These are phyloP conservation scores for Globisporangium heterothallicum DNA, from an alignment of 352 stramenopile genomes.

Conservation along the genomic window DNA sequence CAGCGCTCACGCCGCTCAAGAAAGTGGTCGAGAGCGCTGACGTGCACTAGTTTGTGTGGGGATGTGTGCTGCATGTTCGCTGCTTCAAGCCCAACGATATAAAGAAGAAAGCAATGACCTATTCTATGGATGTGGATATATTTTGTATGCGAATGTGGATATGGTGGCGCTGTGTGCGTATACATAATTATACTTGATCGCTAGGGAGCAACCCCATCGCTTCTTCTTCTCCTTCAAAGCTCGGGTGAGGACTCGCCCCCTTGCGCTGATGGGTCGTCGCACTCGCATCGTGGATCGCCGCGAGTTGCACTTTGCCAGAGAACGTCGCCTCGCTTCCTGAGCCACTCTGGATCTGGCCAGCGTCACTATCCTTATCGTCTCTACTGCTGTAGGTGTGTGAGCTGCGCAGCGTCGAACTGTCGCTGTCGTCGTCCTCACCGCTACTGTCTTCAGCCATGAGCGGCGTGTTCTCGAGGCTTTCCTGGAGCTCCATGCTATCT, in stretches of 20 bases:
- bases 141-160: constrained; percentile 1
- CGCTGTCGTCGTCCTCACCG: constrained; percentile 8
- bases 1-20: constrained; percentile 61
- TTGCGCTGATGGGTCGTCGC: constrained; percentile 17
- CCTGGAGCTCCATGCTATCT: constrained; percentile 37
- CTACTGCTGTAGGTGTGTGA: too few species aligned
- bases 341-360: background rate
- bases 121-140: constrained; percentile 8
- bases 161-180: background rate
- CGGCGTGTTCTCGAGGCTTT: constrained; percentile 44
- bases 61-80: background rate
- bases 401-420: too few species aligned
- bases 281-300: background rate
- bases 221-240: constrained; percentile 17
- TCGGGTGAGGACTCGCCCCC: constrained; percentile 10
- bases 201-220: constrained; percentile 5
- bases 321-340: constrained; percentile 7
- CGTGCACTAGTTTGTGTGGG: constrained; percentile 33
- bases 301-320: constrained; percentile 1
- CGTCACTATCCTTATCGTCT: background rate
- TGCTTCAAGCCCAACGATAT: too few species aligned
- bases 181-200: constrained; percentile 3
- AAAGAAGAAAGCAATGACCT: too few species aligned
- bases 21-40: constrained; percentile 69
- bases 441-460: constrained; percentile 31